Percentiles rank a stretch among this genome's conserved stretches.
Evolutionary conservation across 2,329 filamentous ascomycete genomes (phyloP).

Genomic region (Xylariaceae sp.): DNA sequence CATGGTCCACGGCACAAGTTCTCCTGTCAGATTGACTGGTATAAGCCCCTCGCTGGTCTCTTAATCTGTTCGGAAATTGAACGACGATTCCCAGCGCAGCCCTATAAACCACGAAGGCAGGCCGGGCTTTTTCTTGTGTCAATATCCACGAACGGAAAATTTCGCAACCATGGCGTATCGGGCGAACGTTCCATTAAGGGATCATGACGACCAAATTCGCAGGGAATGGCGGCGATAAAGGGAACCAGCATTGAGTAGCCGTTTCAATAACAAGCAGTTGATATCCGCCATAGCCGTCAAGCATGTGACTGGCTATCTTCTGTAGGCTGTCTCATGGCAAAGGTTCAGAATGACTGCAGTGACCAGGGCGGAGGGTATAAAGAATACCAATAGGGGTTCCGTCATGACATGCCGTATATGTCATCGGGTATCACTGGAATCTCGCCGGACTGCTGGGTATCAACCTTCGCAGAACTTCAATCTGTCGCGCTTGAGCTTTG

Average conservation of each 20-base stretch:
- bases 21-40: neutral
- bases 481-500: slow-evolving; percentile 60
- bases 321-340: neutral
- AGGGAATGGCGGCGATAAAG: neutral
- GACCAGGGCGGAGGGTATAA: neutral
- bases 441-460: slow-evolving; percentile 59
- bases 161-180: neutral
- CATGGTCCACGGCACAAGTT: neutral
- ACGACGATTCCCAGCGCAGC: neutral
- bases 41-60: neutral
- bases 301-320: neutral
- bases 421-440: slow-evolving; percentile 35
- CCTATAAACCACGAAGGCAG: neutral
- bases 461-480: slow-evolving; percentile 61
- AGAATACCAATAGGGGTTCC: neutral
- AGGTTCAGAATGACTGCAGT: neutral
- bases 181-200: neutral
- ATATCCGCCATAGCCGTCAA: neutral
- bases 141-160: neutral
- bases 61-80: neutral
- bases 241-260: neutral
- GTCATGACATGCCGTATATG: neutral
- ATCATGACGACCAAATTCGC: neutral
- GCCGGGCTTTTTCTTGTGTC: neutral
- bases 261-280: neutral